These are phyloP conservation scores for Hypoxylon sp. DNA, from an alignment of 2,329 filamentous ascomycete species.

Conservation along the genomic window DNA sequence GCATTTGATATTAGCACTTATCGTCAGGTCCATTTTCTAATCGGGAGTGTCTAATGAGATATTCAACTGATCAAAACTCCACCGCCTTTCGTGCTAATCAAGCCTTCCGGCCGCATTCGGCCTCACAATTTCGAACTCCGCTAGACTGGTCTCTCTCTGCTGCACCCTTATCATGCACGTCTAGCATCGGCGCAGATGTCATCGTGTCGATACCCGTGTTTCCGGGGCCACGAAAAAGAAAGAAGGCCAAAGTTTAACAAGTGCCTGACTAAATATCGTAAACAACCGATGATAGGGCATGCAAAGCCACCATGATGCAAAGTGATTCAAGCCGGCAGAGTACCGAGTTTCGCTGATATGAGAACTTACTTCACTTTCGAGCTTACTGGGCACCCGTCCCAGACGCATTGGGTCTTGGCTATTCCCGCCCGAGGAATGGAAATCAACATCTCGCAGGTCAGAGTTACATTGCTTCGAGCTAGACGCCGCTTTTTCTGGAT, in stretches of 20 bases:
- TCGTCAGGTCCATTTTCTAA: constrained; percentile 9
- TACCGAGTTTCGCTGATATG: constrained; percentile 29
- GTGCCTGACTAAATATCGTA: constrained; percentile 44
- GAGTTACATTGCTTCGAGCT: constrained; percentile 37
- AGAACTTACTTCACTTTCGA: constrained; percentile 27
- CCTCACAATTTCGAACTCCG: constrained; percentile 38
- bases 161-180: constrained; percentile 40
- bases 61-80: constrained; percentile 25
- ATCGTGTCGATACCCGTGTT: constrained; percentile 38
- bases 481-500: constrained; percentile 30
- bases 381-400: constrained; percentile 23
- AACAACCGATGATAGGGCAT: constrained; percentile 29
- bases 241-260: constrained; percentile 38
- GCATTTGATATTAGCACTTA: constrained; percentile 15
- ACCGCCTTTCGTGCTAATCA: constrained; percentile 28
- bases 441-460: constrained; percentile 24
- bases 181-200: constrained; percentile 36
- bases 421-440: constrained; percentile 31
- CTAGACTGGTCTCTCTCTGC: constrained; percentile 29
- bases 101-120: constrained; percentile 38
- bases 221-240: constrained; percentile 42
- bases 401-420: constrained; percentile 32
- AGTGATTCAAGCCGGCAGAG: constrained; percentile 29
- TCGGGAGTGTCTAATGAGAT: constrained; percentile 11
- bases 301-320: constrained; percentile 34